Evolutionary conservation across 2,329 filamentous ascomycete species (phyloP), one percentile per base, ranked within the genome.

Genomic region (Aureobasidium musti): DNA sequence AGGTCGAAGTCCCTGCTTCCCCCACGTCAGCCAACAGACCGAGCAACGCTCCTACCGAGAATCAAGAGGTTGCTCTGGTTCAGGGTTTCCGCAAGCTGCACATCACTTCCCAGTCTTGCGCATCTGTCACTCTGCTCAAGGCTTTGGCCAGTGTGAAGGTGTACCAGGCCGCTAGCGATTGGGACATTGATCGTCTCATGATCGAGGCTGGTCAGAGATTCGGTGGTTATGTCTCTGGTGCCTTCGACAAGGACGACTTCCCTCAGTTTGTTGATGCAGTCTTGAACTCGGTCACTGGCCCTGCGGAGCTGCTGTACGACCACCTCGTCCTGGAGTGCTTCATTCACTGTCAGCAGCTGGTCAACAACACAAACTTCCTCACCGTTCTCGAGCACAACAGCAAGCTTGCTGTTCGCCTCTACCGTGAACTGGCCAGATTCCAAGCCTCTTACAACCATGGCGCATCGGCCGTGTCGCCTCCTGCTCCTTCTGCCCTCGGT

Each of bases 101-200:
- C 5, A 6, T 63, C 14, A 39, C 45, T 23, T 23, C 45, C 5
- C 30, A 39, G 14, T n/a, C 45, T 8, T 63, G 59, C 26, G 35
- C 6, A 3, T 50, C 43, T 3, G 21, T 1, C 8, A 21, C 10
- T 8, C 23, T 63, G 17, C 33, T 30, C 33, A 63, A 63, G 33
- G 59, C 59, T 37, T 41, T 47, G 45, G 21, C 30, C 33, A 50
- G 21, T 30, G 23, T 41, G 3, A 47, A 39, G 17, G 59, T 63
- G 10, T 35, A 52, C 23, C 23, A n/a, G 3, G 59, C 33, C 10
- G 59, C 59, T 21, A n/a, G 14, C 21, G n/a, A 5, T 5, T 63
- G 59, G 59, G 7, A 28, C 17, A 37, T 63, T 5, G 59, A 63
- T 19, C 59, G 59, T 41, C 45, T 63, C 4, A 30, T 52, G 30